Evolutionary conservation across 768 basidiomycete genomes (phyloP).

Genomic region (Psilocybe sp.): DNA sequence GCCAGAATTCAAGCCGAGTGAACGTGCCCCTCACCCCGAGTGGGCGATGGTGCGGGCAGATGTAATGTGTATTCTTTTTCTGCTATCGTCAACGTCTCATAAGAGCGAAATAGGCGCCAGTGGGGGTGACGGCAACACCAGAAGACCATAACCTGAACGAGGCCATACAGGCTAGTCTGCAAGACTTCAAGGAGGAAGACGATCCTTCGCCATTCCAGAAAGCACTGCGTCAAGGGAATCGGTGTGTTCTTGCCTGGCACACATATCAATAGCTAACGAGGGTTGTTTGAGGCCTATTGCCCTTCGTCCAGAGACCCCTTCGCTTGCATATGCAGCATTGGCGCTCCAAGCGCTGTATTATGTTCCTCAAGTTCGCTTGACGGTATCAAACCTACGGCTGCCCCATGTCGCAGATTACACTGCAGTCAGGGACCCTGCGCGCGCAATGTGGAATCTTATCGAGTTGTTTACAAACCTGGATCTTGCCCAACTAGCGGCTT

Average conservation of each 20-base stretch:
- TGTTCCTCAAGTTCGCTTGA: constrained; percentile 66
- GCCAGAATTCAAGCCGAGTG: constrained; percentile 54
- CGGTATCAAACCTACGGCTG: constrained; percentile 30
- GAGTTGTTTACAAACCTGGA: constrained; percentile 74
- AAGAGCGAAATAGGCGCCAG: constrained; percentile 21
- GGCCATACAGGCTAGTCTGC: constrained; percentile 70
- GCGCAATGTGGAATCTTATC: constrained; percentile 52
- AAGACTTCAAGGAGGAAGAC: constrained; percentile 50
- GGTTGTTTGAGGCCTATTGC: constrained; percentile 57
- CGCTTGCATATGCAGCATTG: constrained; percentile 57
- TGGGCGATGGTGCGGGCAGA: constrained; percentile 74
- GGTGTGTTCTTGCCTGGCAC: constrained; percentile 35
- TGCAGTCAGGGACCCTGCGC: constrained; percentile 30
- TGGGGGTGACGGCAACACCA: constrained; percentile 34
- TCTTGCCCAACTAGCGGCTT: constrained; percentile 53
- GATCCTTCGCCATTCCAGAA: constrained; percentile 53
- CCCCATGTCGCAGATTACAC: constrained; percentile 22
- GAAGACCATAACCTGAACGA: constrained; percentile 66
- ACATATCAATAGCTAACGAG: not conserved
- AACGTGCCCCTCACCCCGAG: constrained; percentile 58
- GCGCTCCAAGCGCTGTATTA: constrained; percentile 64
- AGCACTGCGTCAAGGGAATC: constrained; percentile 50
- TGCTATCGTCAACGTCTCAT: constrained; percentile 8
- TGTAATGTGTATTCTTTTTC: constrained; percentile 33
- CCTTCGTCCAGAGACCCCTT: constrained; percentile 52